Evolutionary conservation across 164 flowering plant species (phyloP), one percentile per base, ranked within the genome.

Genomic region (Taxillus chinensis): DNA sequence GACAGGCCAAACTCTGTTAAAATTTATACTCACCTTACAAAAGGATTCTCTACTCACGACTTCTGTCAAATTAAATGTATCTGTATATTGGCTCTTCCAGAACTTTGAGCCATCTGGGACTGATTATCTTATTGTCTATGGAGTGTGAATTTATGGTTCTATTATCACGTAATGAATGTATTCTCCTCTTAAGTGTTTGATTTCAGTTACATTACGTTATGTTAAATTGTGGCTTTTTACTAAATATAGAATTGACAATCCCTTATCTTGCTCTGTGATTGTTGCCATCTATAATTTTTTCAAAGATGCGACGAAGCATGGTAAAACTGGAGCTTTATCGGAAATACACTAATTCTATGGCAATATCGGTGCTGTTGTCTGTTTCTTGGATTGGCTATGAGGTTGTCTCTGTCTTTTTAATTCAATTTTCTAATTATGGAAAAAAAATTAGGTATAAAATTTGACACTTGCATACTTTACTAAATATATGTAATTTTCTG

Each of bases 361-460:
- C 58, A 17, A 13, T 55, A 7, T 8, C 58, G 5, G 58, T 55
- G 39, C 58, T 55, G 10, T 38, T 55, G 37, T 55, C 58, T 6
- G 40, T 55, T 17, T 27, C 58, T 38, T 55, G 58, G 58, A 55
- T 55, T 55, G 58, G 58, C 13, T 55, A 55, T 38, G 58, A 55
- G 40, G 58, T 55, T n/a, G 40, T 55, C 37, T 55, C 10, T 55
- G 7, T 55, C 58, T 11, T 15, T 17, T 38, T 14, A 17, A 4
- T 55, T 55, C 11, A 14, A 5, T 13, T 17, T 14, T 14, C 1
- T 53, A 53, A 53, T 5, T 27, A 7, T 17, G 37, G 13, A 53
- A n/a, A 53, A 53, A 53, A 53, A n/a, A 53, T 27, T 0, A 27
- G 2, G 27, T 27, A 43, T 3, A 48, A 48, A 4, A 14, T 48